A percentile compares a stretch with the other conserved stretches of the same genome.
Evolutionary conservation across 257 asterid genomes (phyloP).

Genomic region (Eucommia ulmoides): DNA sequence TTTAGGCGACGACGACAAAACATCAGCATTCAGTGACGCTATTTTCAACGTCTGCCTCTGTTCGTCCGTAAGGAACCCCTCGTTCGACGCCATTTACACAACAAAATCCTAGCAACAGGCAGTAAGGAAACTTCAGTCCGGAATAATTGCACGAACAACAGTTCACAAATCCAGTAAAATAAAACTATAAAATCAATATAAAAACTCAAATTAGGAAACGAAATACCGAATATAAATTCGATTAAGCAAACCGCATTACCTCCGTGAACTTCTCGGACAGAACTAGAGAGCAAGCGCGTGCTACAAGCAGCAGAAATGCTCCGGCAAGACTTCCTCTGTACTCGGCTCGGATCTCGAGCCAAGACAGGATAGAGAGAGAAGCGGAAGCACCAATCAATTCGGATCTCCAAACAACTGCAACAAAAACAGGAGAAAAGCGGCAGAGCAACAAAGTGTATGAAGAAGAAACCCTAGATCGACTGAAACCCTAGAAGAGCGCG

Average conservation of each 20-base stretch:
- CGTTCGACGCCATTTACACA: slow-evolving; percentile 56
- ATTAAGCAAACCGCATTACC: neutral
- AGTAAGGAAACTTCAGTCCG: slow-evolving; percentile 21
- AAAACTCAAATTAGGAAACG: too few relatives aligned
- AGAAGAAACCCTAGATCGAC: slow-evolving; percentile 18
- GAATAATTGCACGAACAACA: too few relatives aligned
- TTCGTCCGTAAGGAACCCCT: slow-evolving; percentile 80
- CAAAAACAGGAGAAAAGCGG: too few relatives aligned
- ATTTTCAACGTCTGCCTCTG: slow-evolving; percentile 75
- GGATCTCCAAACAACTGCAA: slow-evolving; percentile 18
- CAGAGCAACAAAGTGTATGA: slow-evolving; percentile 5
- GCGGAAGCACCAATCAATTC: slow-evolving; percentile 30
- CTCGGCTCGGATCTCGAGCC: slow-evolving; percentile 99
- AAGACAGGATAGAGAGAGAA: slow-evolving; percentile 35
- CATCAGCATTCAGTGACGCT: slow-evolving; percentile 69
- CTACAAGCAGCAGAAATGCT: neutral
- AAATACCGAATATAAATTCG: neutral
- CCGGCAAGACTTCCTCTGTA: slow-evolving; percentile 24
- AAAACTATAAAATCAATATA: slow-evolving; percentile 16
- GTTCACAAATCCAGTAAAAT: slow-evolving; percentile 6
- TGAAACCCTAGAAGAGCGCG: too few relatives aligned
- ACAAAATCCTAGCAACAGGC: slow-evolving; percentile 13
- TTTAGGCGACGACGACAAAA: slow-evolving; percentile 55
- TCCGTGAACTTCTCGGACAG: slow-evolving; percentile 18
- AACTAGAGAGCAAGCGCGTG: too few relatives aligned